A percentile compares a stretch with the other conserved stretches of the same genome.
phyloP scores from a whole-genome alignment of 768 basidiomycete genomes.

The Strobilomyces confusus region DNA sequence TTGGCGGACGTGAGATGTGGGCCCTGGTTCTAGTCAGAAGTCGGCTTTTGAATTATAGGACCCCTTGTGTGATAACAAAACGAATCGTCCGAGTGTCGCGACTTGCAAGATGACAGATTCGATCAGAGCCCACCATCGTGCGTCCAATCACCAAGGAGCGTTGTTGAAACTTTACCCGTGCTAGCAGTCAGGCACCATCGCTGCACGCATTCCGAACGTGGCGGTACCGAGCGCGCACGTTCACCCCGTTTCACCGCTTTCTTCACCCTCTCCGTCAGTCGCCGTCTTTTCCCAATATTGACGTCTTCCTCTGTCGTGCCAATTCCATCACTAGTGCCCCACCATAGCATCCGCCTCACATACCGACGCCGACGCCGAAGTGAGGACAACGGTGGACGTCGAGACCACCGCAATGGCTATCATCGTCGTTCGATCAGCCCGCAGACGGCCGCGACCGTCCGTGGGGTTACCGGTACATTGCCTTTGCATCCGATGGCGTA shows the following conservation, averaged over 20 bases:
- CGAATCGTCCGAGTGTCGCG: too few relatives aligned
- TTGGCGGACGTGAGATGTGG: not conserved
- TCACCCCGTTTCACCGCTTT: conserved; percentile 19
- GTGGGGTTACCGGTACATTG: conserved; percentile 9
- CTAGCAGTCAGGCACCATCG: conserved; percentile 1
- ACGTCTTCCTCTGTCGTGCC: conserved; percentile 5
- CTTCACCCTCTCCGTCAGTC: conserved; percentile 20
- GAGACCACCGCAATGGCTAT: not conserved
- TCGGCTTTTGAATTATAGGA: not conserved
- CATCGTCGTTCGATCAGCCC: not conserved
- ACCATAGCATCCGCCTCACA: not conserved
- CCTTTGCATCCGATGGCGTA: not conserved
- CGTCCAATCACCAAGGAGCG: too few relatives aligned
- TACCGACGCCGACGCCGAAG: not conserved
- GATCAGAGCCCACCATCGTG: too few relatives aligned
- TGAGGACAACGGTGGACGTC: not conserved
- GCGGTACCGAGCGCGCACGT: conserved; percentile 22
- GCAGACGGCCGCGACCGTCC: conserved; percentile 17
- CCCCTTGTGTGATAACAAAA: too few relatives aligned
- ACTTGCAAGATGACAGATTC: too few relatives aligned
- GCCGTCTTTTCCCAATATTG: conserved; percentile 22
- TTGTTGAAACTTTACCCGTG: too few relatives aligned
- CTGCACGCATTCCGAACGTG: conserved; percentile 23
- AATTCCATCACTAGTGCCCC: not conserved
- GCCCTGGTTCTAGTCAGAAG: not conserved